Evolutionary conservation across 176 grass and related monocot genomes (phyloP).

Genomic region (Juncus inflexus): DNA sequence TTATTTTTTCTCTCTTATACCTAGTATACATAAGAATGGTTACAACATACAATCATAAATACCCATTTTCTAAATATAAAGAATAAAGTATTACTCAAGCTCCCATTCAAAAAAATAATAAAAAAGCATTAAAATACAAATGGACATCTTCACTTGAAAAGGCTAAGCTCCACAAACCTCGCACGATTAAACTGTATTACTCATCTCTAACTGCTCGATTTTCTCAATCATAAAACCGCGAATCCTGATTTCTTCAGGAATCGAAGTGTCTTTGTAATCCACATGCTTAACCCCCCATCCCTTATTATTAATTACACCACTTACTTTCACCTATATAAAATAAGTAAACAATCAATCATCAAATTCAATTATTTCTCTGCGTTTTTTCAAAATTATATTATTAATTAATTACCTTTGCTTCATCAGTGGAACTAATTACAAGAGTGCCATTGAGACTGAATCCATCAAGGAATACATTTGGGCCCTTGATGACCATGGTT

Average conservation of each 20-base stretch:
- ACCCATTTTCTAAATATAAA: too few species aligned
- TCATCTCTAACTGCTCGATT: slow-evolving; percentile 62
- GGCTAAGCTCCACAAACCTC: slow-evolving; percentile 1
- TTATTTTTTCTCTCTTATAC: too few species aligned
- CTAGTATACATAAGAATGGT: too few species aligned
- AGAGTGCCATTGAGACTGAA: slow-evolving; percentile 76
- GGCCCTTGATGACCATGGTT: slow-evolving; percentile 55
- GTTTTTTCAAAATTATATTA: neutral
- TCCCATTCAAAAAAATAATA: too few species aligned
- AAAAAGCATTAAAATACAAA: too few species aligned
- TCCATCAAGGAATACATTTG: slow-evolving; percentile 41
- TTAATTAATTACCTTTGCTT: slow-evolving; percentile 61
- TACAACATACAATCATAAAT: too few species aligned
- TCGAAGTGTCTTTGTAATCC: slow-evolving; percentile 58
- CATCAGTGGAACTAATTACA: slow-evolving; percentile 50
- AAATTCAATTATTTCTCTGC: neutral
- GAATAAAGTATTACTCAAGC: too few species aligned
- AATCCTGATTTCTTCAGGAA: slow-evolving; percentile 69
- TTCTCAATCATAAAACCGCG: slow-evolving; percentile 82
- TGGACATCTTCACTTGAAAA: neutral
- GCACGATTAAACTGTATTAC: slow-evolving; percentile 17
- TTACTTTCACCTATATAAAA: slow-evolving; percentile 54
- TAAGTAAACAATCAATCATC: neutral
- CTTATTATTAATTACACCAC: slow-evolving; percentile 35
- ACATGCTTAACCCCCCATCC: slow-evolving; percentile 49